Base-by-base conservation (phyloP, 768 basidiomycete genomes). In the Russula ochroleuca region DNA sequence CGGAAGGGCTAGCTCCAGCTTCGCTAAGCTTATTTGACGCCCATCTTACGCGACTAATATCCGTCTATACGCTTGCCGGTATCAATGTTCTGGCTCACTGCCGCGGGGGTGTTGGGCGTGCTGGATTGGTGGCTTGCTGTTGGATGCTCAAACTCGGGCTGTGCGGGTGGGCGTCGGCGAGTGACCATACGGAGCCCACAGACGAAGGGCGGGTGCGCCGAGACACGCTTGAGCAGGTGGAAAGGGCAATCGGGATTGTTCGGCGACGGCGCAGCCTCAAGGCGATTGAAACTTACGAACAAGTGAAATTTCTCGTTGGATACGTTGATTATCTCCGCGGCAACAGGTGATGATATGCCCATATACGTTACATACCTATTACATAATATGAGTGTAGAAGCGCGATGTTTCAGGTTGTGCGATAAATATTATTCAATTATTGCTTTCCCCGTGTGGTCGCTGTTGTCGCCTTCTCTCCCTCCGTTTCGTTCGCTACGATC, bases 101-200 rank as follows among this genome's bases (percentile, higher is more conserved):
- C 72, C 84, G 95, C 19, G 95, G 95, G 17, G 96, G 96, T 4
- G 89, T 98, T 8, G 95, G 95, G 3, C 83, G 95, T 19, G 96
- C 95, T 0, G 96, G 95, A 1, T 80, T 98, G 28, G 80, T 98
- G 50, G 94, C 94, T 2, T 92, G 88, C 68, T 93, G 90, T 70
- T 98, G 95, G 95, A 81, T 91, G 72, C 79, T 96, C 63, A 92
- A 91, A 73, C 85, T 97, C 65, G 95, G 94, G 5, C 80, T 97
- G n/a, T 95, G 83, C 70, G 90, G 85, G 31, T 90, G 83, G 85
- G 75, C 81, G 60, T 75, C 78, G 33, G 68, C 56, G 41, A 45
- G 63, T 35, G 57, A 65, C 23, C 35, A 57, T 49, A 19, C 57
- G 28, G 38, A 38, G 13, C 28, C 23, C 2, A 41, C 23, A 43